Evolutionary conservation across 2,329 filamentous ascomycete species (phyloP), one percentile per base, ranked within the genome.

Genomic region (Macroventuria anomochaeta): DNA sequence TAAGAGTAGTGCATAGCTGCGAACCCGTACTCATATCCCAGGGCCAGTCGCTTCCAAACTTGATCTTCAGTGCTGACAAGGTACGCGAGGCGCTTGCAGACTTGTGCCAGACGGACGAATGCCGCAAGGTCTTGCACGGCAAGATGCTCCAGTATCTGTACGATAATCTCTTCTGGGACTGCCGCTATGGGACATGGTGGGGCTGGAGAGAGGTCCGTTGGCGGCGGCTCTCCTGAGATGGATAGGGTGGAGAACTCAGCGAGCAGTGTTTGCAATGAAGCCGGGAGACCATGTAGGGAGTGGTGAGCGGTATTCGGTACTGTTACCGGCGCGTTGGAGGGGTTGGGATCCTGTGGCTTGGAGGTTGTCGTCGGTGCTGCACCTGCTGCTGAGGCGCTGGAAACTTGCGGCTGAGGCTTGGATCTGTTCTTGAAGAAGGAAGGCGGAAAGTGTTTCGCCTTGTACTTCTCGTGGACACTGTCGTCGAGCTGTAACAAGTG

Each of bases 41-140:
- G 75, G 38, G 88, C 90, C 4, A 96, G 76, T 15, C 85, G 83
- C 54, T 88, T 90, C 93, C 95, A 99, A 65, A 96, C 89, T 36
- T 84, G 83, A 65, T 96, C 88, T 71, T 97, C 93, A 5, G 89
- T 90, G 25, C 86, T 81, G 42, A 96, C 88, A 17, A 97, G 84
- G 71, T 89, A 97, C 18, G 93, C 92, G 36, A 97, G 79, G 12
- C 88, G 85, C 72, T 91, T 96, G 79, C 93, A 97, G 2, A 96
- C 93, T 58, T 88, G 84, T 0, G 91, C 83, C 13, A 93, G 80
- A 20, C 90, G 88, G 17, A 83, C 84, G 64, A 96, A 93, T 32
- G 89, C 85, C 3, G 88, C 88, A 0, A 96, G 82, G 61, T 99
- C 95, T 25, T 79, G 69, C 37, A 89, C 71, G 1, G 91, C 93